Evolutionary conservation across 2,329 filamentous ascomycete genomes (phyloP).

Genomic region (Claviceps cyperi): DNA sequence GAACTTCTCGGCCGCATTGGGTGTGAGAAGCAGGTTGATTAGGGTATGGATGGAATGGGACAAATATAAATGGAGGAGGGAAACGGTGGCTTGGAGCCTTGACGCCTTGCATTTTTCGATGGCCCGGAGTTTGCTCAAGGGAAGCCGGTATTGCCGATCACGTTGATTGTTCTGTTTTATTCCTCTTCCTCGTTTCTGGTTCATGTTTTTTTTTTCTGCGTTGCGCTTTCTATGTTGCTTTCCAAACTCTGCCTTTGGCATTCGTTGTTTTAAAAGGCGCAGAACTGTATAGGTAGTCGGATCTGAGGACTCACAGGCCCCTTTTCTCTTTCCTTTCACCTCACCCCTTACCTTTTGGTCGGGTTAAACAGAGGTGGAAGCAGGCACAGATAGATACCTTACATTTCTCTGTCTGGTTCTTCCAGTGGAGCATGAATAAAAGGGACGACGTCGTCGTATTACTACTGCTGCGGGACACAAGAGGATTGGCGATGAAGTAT

Average conservation of each 20-base stretch:
- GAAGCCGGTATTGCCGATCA: not conserved
- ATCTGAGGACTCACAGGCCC: not conserved
- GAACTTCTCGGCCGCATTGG: slow-evolving; percentile 70
- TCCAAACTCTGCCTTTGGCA: not conserved
- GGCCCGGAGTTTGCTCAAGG: not conserved
- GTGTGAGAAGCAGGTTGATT: slow-evolving; percentile 60
- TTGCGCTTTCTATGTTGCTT: no score
- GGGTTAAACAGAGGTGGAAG: not conserved
- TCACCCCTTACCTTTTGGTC: no score
- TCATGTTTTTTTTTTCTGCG: not conserved
- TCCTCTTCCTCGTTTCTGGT: not conserved
- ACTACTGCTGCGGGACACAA: no score
- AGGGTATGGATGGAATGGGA: slow-evolving; percentile 4
- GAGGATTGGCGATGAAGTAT: no score
- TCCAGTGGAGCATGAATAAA: not conserved
- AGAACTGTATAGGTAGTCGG: not conserved
- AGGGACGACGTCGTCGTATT: slow-evolving; percentile 7
- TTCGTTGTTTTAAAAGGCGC: not conserved
- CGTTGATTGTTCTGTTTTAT: not conserved
- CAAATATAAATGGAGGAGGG: not conserved
- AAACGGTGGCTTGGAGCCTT: slow-evolving; percentile 5
- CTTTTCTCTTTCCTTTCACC: not conserved
- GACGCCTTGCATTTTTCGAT: not conserved
- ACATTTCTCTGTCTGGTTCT: not conserved
- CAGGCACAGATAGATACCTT: not conserved